phyloP scores from a whole-genome alignment of 2,329 filamentous ascomycete species.

The Clathrospora elynae region DNA sequence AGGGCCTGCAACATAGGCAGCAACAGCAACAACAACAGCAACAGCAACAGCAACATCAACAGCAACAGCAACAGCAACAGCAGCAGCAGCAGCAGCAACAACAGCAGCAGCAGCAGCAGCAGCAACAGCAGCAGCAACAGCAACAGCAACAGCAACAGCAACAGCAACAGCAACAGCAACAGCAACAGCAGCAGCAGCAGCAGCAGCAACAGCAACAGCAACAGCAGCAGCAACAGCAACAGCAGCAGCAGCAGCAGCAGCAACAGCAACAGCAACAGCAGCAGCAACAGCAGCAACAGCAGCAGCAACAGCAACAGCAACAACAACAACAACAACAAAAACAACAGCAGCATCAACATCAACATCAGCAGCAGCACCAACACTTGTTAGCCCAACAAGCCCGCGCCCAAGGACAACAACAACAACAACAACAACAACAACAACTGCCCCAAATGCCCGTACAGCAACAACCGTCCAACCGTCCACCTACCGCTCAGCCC shows the following conservation, averaged over 20 bases:
- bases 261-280: too few relatives aligned
- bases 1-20: too few relatives aligned
- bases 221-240: not conserved
- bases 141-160: slow-evolving; percentile 12
- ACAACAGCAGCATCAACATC: slow-evolving; percentile 40
- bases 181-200: slow-evolving; percentile 9
- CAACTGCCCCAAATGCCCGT: slow-evolving; percentile 27
- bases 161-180: slow-evolving; percentile 31
- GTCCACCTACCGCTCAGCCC: slow-evolving; percentile 31
- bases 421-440: slow-evolving; percentile 22
- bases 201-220: not conserved
- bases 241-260: too few relatives aligned
- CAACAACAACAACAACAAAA: slow-evolving; percentile 26
- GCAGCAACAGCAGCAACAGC: slow-evolving; percentile 42
- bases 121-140: slow-evolving; percentile 19
- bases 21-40: slow-evolving; percentile 57
- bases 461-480: slow-evolving; percentile 28
- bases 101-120: slow-evolving; percentile 37
- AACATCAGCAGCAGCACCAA: slow-evolving; percentile 18
- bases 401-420: slow-evolving; percentile 14
- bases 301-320: slow-evolving; percentile 28
- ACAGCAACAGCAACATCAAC: slow-evolving; percentile 46
- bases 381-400: slow-evolving; percentile 15
- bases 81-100: slow-evolving; percentile 34
- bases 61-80: slow-evolving; percentile 35